Evolutionary conservation across 2,329 filamentous ascomycete species (phyloP).

Genomic region (Cladosporium sp.): DNA sequence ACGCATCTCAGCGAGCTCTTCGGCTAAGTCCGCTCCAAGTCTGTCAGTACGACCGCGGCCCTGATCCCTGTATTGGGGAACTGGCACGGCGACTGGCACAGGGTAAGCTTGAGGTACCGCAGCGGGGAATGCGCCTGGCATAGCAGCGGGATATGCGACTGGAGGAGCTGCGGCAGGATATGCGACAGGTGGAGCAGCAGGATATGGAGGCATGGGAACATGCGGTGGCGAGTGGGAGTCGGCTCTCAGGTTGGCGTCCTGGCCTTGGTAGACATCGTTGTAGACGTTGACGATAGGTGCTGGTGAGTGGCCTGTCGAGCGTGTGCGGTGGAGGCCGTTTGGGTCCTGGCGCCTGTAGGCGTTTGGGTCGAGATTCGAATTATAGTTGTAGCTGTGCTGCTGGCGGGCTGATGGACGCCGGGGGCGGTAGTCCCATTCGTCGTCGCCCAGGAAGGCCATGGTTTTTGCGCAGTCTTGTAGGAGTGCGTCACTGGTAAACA

Average conservation of each 20-base stretch:
- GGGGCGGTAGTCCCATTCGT: constrained; percentile 7
- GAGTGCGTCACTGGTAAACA: background rate
- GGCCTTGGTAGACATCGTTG: constrained; percentile 44
- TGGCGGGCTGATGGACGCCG: constrained; percentile 11
- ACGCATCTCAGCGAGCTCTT: constrained; percentile 34
- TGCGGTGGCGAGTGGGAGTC: constrained; percentile 22
- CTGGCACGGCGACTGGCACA: background rate
- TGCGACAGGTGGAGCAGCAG: constrained; percentile 18
- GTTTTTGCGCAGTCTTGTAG: background rate
- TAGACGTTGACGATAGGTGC: constrained; percentile 50
- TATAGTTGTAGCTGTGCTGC: constrained; percentile 5
- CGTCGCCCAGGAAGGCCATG: constrained; percentile 15
- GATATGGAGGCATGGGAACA: constrained; percentile 25
- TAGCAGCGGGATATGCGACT: constrained; percentile 23
- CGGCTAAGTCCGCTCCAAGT: constrained; percentile 30
- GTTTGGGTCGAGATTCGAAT: constrained; percentile 14
- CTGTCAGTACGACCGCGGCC: constrained; percentile 19
- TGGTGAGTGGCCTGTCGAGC: constrained; percentile 46
- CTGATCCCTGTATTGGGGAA: background rate
- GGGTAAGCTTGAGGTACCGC: background rate
- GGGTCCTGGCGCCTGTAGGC: constrained; percentile 5
- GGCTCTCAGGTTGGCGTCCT: constrained; percentile 29
- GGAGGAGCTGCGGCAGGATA: constrained; percentile 20
- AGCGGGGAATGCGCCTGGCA: constrained; percentile 21
- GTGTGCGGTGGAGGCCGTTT: constrained; percentile 42